phyloP scores from a whole-genome alignment of 805 yeast genomes.

The Metschnikowia cerradonensis region DNA sequence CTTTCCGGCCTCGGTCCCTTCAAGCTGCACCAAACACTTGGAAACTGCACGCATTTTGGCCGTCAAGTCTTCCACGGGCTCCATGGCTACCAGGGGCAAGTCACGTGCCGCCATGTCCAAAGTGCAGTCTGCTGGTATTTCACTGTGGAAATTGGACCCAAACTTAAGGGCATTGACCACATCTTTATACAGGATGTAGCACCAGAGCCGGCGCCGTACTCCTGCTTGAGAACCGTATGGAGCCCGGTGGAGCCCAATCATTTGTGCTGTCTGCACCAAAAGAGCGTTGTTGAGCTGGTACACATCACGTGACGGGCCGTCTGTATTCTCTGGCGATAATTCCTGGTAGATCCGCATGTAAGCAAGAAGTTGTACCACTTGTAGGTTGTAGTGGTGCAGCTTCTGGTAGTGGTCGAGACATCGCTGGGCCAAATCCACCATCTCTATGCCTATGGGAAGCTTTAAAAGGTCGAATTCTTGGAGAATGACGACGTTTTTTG shows the following conservation, averaged over 20 bases:
- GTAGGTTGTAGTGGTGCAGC: conserved; percentile 8
- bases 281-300: conserved; percentile 16
- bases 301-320: conserved; percentile 17
- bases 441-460: conserved; percentile 18
- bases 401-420: conserved; percentile 15
- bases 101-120: conserved; percentile 6
- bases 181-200: conserved; percentile 12
- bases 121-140: conserved; percentile 11
- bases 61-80: conserved; percentile 4
- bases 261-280: conserved; percentile 15
- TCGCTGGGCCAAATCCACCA: conserved; percentile 14
- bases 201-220: conserved; percentile 16
- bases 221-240: conserved; percentile 12
- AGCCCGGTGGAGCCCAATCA: conserved; percentile 16
- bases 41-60: conserved; percentile 5
- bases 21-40: conserved; percentile 5
- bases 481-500: background rate
- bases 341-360: conserved; percentile 13
- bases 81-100: conserved; percentile 2
- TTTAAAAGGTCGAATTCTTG: conserved; percentile 3
- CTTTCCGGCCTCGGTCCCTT: conserved; percentile 1
- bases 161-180: conserved; percentile 12
- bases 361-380: conserved; percentile 13
- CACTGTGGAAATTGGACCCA: conserved; percentile 11
- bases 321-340: conserved; percentile 17